These are phyloP conservation scores for Populus euphratica DNA, from an alignment of 345 rosid species.

Conservation along the genomic window DNA sequence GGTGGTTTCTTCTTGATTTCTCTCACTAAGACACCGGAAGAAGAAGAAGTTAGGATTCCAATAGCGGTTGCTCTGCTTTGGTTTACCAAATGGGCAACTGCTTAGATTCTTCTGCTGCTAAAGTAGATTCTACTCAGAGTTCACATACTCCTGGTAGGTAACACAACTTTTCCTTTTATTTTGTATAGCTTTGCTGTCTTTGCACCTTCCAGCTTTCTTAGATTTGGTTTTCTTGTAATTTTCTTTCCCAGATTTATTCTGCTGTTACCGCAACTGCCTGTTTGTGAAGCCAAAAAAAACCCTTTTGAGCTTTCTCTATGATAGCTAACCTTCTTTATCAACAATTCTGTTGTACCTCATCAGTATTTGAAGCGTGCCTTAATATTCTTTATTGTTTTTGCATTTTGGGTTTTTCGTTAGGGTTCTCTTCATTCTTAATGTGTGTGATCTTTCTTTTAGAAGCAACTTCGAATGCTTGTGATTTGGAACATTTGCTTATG, in stretches of 20 bases:
- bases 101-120: slow-evolving; percentile 24
- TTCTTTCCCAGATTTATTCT: neutral
- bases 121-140: slow-evolving; percentile 17
- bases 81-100: slow-evolving; percentile 26
- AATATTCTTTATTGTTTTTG: neutral
- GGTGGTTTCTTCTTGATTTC: neutral
- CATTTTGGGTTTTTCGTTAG: neutral
- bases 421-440: neutral
- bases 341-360: neutral
- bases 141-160: slow-evolving; percentile 19
- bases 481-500: neutral
- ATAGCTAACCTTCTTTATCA: neutral
- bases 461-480: neutral
- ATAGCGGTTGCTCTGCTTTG: neutral
- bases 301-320: neutral
- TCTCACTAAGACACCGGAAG: neutral
- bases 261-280: neutral
- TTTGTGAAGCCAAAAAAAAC: neutral
- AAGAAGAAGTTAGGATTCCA: neutral
- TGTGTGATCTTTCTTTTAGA: neutral
- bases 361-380: neutral
- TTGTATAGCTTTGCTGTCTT: neutral
- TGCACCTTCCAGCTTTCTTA: neutral
- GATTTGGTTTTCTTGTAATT: neutral
- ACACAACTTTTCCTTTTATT: neutral